Evolutionary conservation across 352 stramenopile genomes (phyloP).

Genomic region (Phytopythium cucurbitacearum): DNA sequence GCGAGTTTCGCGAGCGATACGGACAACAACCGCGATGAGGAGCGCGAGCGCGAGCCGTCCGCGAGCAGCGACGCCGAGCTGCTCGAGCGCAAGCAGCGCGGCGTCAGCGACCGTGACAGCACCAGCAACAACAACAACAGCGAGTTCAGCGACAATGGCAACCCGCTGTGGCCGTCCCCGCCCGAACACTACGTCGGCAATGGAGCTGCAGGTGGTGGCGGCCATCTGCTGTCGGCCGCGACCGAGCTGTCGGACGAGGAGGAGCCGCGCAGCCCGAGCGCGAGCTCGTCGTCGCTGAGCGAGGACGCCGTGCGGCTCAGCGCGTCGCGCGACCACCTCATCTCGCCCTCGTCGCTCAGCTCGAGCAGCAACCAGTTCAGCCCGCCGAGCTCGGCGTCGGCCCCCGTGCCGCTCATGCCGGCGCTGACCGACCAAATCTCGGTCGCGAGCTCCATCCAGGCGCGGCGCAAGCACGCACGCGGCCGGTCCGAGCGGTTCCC

Average conservation of each 20-base stretch:
- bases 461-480: no score
- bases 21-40: conserved; percentile 12
- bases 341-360: conserved; percentile 61
- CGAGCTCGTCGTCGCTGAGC: conserved; percentile 35
- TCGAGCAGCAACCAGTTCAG: conserved; percentile 32
- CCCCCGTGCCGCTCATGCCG: conserved; percentile 15
- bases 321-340: conserved; percentile 35
- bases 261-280: conserved; percentile 32
- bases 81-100: conserved; percentile 5
- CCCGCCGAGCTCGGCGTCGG: conserved; percentile 24
- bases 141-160: conserved; percentile 8
- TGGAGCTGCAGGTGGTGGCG: conserved; percentile 4
- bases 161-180: conserved; percentile 9
- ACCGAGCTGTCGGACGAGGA: conserved; percentile 19
- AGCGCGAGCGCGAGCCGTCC: conserved; percentile 2
- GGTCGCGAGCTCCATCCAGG: no score
- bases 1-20: conserved; percentile 11
- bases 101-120: background rate
- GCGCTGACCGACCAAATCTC: background rate
- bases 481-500: no score
- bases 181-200: conserved; percentile 23
- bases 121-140: conserved; percentile 6
- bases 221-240: conserved; percentile 6
- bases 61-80: conserved; percentile 1
- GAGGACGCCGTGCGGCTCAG: conserved; percentile 21